Percentiles rank a stretch among this genome's conserved stretches.
These are phyloP conservation scores for Coix lacrymajobi DNA, from an alignment of 176 grass and related monocot species.

Conservation along the genomic window DNA sequence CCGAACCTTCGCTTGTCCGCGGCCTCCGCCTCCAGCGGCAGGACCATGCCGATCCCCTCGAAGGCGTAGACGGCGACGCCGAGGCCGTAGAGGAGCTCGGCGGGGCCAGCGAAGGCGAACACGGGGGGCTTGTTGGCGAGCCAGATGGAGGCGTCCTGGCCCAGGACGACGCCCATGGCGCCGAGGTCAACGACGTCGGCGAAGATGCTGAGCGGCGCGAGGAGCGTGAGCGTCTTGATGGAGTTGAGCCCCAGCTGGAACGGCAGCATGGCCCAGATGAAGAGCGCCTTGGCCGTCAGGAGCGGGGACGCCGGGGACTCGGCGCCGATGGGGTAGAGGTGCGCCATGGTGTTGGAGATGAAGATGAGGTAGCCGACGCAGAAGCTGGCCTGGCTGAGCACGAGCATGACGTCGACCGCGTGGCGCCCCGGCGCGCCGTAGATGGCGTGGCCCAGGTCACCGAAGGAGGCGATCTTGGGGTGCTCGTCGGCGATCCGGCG, in stretches of 20 bases:
- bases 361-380: slow-evolving; percentile 96
- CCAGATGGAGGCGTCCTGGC: slow-evolving; percentile 61
- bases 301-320: slow-evolving; percentile 4
- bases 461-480: slow-evolving; percentile 81
- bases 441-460: slow-evolving; percentile 72
- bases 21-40: slow-evolving; percentile 84
- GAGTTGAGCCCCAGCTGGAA: slow-evolving; percentile 96
- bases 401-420: slow-evolving; percentile 81
- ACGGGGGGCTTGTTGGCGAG: slow-evolving; percentile 45
- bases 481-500: slow-evolving; percentile 49
- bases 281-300: slow-evolving; percentile 64
- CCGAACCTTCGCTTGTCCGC: slow-evolving; percentile 79
- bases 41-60: slow-evolving; percentile 95
- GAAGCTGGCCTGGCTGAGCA: slow-evolving; percentile 92
- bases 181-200: slow-evolving; percentile 90
- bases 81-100: slow-evolving; percentile 76
- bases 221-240: slow-evolving; percentile 90
- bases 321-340: slow-evolving; percentile 51
- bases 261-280: slow-evolving; percentile 77
- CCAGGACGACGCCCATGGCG: slow-evolving; percentile 92
- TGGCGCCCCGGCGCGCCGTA: slow-evolving; percentile 55
- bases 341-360: slow-evolving; percentile 72
- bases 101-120: slow-evolving; percentile 46
- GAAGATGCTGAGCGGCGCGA: slow-evolving; percentile 91
- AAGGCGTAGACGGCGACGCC: slow-evolving; percentile 97